phyloP scores from a whole-genome alignment of 192 early-diverging fungal genomes.

The Umbelopsis sp. region DNA sequence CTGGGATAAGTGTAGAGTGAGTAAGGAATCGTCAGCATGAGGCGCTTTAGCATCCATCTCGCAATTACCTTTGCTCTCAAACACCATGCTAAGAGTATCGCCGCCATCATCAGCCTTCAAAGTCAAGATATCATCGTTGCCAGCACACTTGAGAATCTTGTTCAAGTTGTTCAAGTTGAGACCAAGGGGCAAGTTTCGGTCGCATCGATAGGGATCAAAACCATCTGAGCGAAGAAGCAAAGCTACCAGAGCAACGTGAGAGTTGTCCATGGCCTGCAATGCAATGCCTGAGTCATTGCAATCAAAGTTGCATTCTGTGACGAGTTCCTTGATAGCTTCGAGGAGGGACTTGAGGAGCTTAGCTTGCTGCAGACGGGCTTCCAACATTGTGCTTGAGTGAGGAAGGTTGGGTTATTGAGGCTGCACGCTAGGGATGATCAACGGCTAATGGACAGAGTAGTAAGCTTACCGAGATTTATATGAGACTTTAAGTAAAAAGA shows the following conservation, averaged over 20 bases:
- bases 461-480: neutral
- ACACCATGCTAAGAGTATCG: constrained; percentile 78
- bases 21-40: neutral
- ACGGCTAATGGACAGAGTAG: neutral
- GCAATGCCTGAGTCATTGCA: constrained; percentile 93
- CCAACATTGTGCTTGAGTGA: constrained; percentile 66
- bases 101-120: constrained; percentile 88
- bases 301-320: constrained; percentile 97
- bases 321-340: constrained; percentile 97
- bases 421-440: no score
- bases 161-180: constrained; percentile 82
- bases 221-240: constrained; percentile 81
- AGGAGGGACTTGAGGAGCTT: constrained; percentile 91
- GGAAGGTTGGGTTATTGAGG: neutral
- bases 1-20: constrained; percentile 30
- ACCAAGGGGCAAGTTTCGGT: constrained; percentile 88
- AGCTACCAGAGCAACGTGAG: constrained; percentile 93
- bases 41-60: neutral
- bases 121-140: constrained; percentile 90
- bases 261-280: constrained; percentile 99
- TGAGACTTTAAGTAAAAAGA: neutral
- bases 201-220: constrained; percentile 89
- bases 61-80: constrained; percentile 64
- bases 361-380: constrained; percentile 88
- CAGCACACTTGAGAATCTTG: constrained; percentile 95